phyloP scores from a whole-genome alignment of 495 filamentous ascomycete genomes.

The Bathelium albidoporum region DNA sequence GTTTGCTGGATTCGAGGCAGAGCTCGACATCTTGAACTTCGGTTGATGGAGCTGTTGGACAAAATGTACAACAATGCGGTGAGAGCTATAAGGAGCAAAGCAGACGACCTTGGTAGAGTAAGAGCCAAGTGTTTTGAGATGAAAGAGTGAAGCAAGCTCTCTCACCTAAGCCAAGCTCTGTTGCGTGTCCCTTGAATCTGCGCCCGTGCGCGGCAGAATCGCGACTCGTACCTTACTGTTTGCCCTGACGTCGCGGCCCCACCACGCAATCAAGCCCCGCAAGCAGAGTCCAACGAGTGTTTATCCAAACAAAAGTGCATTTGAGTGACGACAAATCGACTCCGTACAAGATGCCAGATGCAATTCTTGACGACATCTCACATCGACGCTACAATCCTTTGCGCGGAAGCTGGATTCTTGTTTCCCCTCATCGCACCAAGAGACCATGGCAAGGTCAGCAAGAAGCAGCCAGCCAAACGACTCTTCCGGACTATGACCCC shows the following conservation, averaged over 20 bases:
- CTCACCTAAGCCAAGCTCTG: background rate
- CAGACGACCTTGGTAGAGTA: background rate
- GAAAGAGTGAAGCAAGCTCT: slow-evolving; percentile 1
- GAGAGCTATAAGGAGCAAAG: background rate
- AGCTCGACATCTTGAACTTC: background rate
- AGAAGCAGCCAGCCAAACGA: slow-evolving; percentile 68
- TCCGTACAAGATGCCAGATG: slow-evolving; percentile 42
- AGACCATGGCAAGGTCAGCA: slow-evolving; percentile 98
- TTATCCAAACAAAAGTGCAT: background rate
- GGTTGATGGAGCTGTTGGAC: background rate
- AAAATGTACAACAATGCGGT: background rate
- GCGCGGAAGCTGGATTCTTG: slow-evolving; percentile 78
- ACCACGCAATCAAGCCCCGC: background rate
- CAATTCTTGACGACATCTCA: slow-evolving; percentile 90
- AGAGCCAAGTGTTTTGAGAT: slow-evolving; percentile 1
- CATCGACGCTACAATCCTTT: slow-evolving; percentile 91
- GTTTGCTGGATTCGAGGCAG: slow-evolving; percentile 21
- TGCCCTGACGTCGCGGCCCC: background rate
- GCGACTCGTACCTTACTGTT: background rate
- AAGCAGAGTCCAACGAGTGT: background rate
- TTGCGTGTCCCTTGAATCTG: slow-evolving; percentile 1
- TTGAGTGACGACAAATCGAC: background rate
- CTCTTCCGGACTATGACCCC: slow-evolving; percentile 70
- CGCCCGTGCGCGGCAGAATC: background rate
- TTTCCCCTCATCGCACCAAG: slow-evolving; percentile 93